These are phyloP conservation scores for Suhomyces atakaporum DNA, from an alignment of 1,139 yeast species.

Conservation along the genomic window DNA sequence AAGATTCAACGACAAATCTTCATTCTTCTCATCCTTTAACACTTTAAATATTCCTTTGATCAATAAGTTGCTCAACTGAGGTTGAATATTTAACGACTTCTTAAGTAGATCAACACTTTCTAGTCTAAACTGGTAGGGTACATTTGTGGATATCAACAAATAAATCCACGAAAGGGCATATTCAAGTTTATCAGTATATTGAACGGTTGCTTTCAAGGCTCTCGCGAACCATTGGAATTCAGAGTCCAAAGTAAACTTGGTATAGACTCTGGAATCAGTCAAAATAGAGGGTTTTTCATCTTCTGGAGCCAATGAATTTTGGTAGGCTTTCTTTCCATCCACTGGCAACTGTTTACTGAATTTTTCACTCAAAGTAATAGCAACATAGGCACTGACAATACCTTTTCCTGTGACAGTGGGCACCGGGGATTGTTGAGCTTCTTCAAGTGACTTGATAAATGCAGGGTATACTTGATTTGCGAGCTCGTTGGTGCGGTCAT, in stretches of 20 bases:
- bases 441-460: slow-evolving; percentile 41
- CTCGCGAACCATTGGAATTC: slow-evolving; percentile 57
- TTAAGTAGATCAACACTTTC: slow-evolving; percentile 31
- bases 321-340: slow-evolving; percentile 20
- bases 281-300: slow-evolving; percentile 48
- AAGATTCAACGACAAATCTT: slow-evolving; percentile 23
- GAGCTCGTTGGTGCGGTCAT: slow-evolving; percentile 12
- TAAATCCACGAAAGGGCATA: slow-evolving; percentile 47
- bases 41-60: slow-evolving; percentile 19
- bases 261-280: slow-evolving; percentile 46
- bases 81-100: slow-evolving; percentile 21
- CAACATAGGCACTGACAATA: slow-evolving; percentile 51
- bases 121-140: slow-evolving; percentile 36
- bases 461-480: slow-evolving; percentile 29
- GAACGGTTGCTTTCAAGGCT: slow-evolving; percentile 34
- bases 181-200: slow-evolving; percentile 12
- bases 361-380: slow-evolving; percentile 21
- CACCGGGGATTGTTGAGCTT: slow-evolving; percentile 49
- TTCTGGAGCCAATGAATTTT: slow-evolving; percentile 27
- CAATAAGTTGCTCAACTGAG: slow-evolving; percentile 17
- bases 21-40: slow-evolving; percentile 16
- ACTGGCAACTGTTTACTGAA: slow-evolving; percentile 11
- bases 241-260: slow-evolving; percentile 44
- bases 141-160: slow-evolving; percentile 38
- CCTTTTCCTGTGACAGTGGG: slow-evolving; percentile 51